These are phyloP conservation scores for Glycine tomentella DNA, from an alignment of 306 rosid species.

Conservation along the genomic window DNA sequence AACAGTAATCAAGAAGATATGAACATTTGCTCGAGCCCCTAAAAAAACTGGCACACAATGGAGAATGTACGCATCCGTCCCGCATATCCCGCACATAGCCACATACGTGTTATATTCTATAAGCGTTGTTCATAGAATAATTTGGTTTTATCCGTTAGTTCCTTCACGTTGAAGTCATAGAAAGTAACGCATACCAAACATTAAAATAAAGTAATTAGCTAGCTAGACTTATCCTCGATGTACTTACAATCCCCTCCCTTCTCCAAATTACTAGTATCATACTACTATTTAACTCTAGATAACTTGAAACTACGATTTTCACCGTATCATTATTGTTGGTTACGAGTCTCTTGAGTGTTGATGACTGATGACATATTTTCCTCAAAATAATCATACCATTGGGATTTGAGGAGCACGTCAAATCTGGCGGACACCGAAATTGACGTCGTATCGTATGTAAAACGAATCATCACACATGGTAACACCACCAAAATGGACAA, in stretches of 20 bases:
- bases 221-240: neutral
- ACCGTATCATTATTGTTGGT: neutral
- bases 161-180: neutral
- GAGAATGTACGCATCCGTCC: neutral
- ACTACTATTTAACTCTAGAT: too few species aligned
- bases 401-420: conserved; percentile 22
- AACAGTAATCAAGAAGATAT: neutral
- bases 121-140: neutral
- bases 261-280: too few species aligned
- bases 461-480: conserved; percentile 38
- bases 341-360: neutral
- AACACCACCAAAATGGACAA: conserved; percentile 31
- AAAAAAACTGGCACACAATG: neutral
- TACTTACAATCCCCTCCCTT: too few species aligned
- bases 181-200: neutral
- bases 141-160: neutral
- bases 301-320: too few species aligned
- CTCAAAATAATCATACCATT: neutral
- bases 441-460: neutral
- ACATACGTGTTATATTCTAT: neutral
- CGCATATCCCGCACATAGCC: neutral
- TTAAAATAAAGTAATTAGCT: neutral
- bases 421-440: neutral
- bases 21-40: neutral
- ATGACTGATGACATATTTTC: conserved; percentile 9